These are phyloP conservation scores for Parastagonospora avenae DNA, from an alignment of 2,329 filamentous ascomycete species.

Conservation along the genomic window DNA sequence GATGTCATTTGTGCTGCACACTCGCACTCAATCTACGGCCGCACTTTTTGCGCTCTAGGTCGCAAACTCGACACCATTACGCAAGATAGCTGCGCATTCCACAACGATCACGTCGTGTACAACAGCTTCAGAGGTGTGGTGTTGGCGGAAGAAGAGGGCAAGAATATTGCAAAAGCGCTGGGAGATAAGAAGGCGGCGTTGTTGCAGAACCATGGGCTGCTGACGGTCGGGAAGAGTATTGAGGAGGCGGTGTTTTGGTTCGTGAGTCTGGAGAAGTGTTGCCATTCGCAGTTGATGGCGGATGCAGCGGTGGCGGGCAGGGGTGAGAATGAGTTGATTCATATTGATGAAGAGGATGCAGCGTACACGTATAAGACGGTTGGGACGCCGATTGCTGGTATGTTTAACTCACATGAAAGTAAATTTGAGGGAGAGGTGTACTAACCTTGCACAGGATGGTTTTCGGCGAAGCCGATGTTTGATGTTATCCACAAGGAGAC, in stretches of 20 bases:
- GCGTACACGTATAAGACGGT: conserved; percentile 69
- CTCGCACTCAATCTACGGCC: conserved; percentile 63
- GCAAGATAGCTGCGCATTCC: conserved; percentile 62
- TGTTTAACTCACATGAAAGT: conserved; percentile 30
- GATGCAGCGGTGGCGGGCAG: conserved; percentile 64
- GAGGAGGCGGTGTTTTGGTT: conserved; percentile 62
- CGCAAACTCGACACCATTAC: conserved; percentile 64
- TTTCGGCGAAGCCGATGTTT: conserved; percentile 73
- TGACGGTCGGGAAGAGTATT: conserved; percentile 57
- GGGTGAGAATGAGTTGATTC: conserved; percentile 67
- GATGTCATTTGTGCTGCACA: conserved; percentile 65
- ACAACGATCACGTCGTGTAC: conserved; percentile 60
- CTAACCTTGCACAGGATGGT: conserved; percentile 53
- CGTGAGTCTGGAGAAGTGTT: conserved; percentile 59
- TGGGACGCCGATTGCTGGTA: conserved; percentile 61
- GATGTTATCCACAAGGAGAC: conserved; percentile 41
- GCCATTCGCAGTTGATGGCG: conserved; percentile 58
- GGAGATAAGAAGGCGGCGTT: conserved; percentile 58
- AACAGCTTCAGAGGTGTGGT: conserved; percentile 60
- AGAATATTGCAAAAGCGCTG: conserved; percentile 56
- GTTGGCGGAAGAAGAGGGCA: conserved; percentile 59
- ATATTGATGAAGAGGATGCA: conserved; percentile 72
- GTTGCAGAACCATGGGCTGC: conserved; percentile 59
- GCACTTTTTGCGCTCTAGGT: conserved; percentile 67
- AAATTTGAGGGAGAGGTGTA: neutral